Conservation (phyloP, 768 basidiomycete species). For the Boletellus ananas region DNA sequence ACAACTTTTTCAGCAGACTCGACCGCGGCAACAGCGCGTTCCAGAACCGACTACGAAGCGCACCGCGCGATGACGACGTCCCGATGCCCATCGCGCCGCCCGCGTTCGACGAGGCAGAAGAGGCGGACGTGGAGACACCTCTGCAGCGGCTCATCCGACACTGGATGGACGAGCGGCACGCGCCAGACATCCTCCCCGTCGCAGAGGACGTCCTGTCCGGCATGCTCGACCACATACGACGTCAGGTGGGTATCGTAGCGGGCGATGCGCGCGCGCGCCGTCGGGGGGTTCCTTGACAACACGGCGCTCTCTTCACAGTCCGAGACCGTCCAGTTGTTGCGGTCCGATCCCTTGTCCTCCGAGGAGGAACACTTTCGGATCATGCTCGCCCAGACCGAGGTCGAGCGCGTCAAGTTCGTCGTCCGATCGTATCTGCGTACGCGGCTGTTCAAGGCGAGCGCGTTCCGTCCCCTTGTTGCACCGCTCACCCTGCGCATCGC, state of each 20-base stretch:
- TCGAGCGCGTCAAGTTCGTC: slow-evolving; percentile 91
- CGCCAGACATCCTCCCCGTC: slow-evolving; percentile 73
- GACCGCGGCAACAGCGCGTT: slow-evolving; percentile 18
- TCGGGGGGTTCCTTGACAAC: background rate
- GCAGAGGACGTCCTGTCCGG: slow-evolving; percentile 64
- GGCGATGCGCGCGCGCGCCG: too few relatives aligned
- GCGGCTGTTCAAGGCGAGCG: slow-evolving; percentile 72
- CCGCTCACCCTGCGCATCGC: background rate
- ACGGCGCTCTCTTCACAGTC: slow-evolving; percentile 43
- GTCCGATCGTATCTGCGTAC: slow-evolving; percentile 87
- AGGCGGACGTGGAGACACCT: slow-evolving; percentile 43
- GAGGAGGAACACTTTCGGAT: slow-evolving; percentile 94
- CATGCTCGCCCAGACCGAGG: slow-evolving; percentile 90
- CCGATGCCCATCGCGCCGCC: slow-evolving; percentile 29
- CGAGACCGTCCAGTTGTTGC: slow-evolving; percentile 69
- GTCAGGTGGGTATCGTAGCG: slow-evolving; percentile 57
- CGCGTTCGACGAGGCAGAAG: slow-evolving; percentile 33
- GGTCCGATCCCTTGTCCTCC: slow-evolving; percentile 77
- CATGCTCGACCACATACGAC: slow-evolving; percentile 71
- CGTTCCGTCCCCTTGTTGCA: background rate
- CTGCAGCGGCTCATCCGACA: slow-evolving; percentile 70
- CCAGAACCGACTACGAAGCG: slow-evolving; percentile 37
- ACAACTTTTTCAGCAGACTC: slow-evolving; percentile 29
- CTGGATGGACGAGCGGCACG: slow-evolving; percentile 84
- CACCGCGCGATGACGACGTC: slow-evolving; percentile 24